Evolutionary conservation across 768 basidiomycete genomes (phyloP), one percentile per base, ranked within the genome.

Genomic region (Chalciporus chontae): DNA sequence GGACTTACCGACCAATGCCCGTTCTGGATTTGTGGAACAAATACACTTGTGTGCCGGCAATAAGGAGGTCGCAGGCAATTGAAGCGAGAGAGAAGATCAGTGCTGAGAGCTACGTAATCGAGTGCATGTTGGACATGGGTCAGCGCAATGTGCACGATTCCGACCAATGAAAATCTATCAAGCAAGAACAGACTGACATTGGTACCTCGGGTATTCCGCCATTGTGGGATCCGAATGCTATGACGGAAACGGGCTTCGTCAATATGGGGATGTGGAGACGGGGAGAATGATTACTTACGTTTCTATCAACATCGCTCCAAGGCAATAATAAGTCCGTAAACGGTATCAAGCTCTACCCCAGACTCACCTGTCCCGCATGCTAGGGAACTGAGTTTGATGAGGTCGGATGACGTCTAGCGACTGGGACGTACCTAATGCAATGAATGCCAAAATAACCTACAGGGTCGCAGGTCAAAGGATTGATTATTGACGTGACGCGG

Each of bases 11-110:
- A 31, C 64, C 61, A 18, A 69, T 56, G 31, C 59, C 57, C 32
- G 65, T 56, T 18, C 59, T 66, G 17, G 64, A 68, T 14, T 59
- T 66, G 24, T 59, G 64, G 27, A 70, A 64, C 43, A 71, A 45
- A 50, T 71, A 67, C 5, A 54, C 62, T 52, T 70, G 69, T 15
- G 70, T 61, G 24, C 63, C 57, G 5, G 69, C 69, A 38, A 70
- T 70, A 40, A 66, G 55, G 29, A 67, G 37, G 45, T 70, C 69
- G 43, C 70, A 71, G 14, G 60, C 61, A 2, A 67, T 60, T 11
- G 70, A 69, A 36, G 70, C 56, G 21, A 67, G 43, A 46, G 67
- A 69, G 44, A 71, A 69, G 1, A 68, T 42, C 6, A 65, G 39
- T 26, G 70, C 69, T 17, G 67, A 58, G 29, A 65, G 43, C 70